Conservation (phyloP, 2,329 filamentous ascomycete genomes). For the Cercospora sesami region DNA sequence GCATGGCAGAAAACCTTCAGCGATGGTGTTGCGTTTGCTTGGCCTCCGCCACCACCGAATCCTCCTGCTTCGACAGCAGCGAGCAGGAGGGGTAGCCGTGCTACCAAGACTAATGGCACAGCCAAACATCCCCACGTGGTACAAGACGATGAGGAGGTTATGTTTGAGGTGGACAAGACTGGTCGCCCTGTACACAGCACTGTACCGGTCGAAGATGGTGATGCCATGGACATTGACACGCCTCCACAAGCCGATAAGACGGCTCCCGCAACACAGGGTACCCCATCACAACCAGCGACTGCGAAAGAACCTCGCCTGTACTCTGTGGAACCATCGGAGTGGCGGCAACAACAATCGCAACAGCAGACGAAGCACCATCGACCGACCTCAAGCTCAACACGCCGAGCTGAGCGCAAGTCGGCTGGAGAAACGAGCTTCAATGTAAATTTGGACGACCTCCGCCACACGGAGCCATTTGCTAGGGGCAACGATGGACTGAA, state of each 20-base stretch:
- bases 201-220: slow-evolving; percentile 18
- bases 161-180: slow-evolving; percentile 21
- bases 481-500: slow-evolving; percentile 53
- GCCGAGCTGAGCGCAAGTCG: slow-evolving; percentile 18
- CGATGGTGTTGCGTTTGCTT: slow-evolving; percentile 43
- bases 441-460: slow-evolving; percentile 50
- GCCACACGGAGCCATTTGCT: slow-evolving; percentile 46
- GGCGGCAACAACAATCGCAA: slow-evolving; percentile 32
- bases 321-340: slow-evolving; percentile 37
- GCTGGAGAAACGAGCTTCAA: slow-evolving; percentile 19
- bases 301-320: slow-evolving; percentile 37
- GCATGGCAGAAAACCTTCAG: slow-evolving; percentile 48
- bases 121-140: slow-evolving; percentile 35
- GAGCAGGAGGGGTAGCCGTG: slow-evolving; percentile 32
- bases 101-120: slow-evolving; percentile 17
- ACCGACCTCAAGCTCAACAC: slow-evolving; percentile 21
- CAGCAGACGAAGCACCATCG: slow-evolving; percentile 28
- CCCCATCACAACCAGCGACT: slow-evolving; percentile 10
- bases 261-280: slow-evolving; percentile 9
- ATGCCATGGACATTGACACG: slow-evolving; percentile 53
- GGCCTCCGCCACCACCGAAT: slow-evolving; percentile 30
- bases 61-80: slow-evolving; percentile 37
- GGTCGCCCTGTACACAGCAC: slow-evolving; percentile 2
- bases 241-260: slow-evolving; percentile 33
- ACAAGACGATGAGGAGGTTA: slow-evolving; percentile 33